phyloP scores from a whole-genome alignment of 2,329 filamentous ascomycete genomes.

The Tolypocladium ophioglossoides region DNA sequence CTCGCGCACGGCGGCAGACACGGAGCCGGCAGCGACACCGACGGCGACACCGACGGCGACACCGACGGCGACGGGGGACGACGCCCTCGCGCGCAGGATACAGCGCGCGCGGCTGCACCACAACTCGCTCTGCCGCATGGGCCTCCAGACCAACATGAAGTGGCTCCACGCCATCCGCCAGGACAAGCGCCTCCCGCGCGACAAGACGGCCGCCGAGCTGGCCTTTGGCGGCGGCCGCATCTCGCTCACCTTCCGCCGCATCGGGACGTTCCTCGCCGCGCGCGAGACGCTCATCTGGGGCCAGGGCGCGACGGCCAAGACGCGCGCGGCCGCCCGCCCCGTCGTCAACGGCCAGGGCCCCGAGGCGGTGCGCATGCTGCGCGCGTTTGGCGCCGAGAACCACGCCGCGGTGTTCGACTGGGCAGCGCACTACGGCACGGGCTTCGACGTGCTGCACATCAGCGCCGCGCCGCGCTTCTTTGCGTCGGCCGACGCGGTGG shows the following conservation, averaged over 20 bases:
- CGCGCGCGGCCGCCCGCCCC: constrained; percentile 41
- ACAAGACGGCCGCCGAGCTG: constrained; percentile 60
- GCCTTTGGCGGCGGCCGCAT: constrained; percentile 71
- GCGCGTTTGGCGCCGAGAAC: constrained; percentile 80
- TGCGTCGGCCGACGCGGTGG: constrained; percentile 32
- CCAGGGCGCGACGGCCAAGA: constrained; percentile 71
- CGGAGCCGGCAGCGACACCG: neutral
- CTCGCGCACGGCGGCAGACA: constrained; percentile 5
- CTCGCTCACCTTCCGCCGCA: constrained; percentile 81
- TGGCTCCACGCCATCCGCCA: constrained; percentile 91
- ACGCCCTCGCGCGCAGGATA: constrained; percentile 33
- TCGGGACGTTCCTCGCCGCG: constrained; percentile 70
- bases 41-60: constrained; percentile 2
- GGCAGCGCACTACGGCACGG: constrained; percentile 62
- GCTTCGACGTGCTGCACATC: constrained; percentile 76
- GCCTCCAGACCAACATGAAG: constrained; percentile 66
- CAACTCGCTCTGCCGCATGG: constrained; percentile 80
- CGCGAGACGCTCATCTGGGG: constrained; percentile 72
- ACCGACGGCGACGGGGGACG: constrained; percentile 5
- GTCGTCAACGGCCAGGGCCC: constrained; percentile 61
- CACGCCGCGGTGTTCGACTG: constrained; percentile 62
- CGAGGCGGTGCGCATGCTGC: constrained; percentile 59
- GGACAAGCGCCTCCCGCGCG: constrained; percentile 61
- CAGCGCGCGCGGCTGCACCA: constrained; percentile 70
- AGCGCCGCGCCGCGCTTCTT: constrained; percentile 40